These are phyloP conservation scores for Fremontodendron californicum DNA, from an alignment of 345 rosid species.

Conservation along the genomic window DNA sequence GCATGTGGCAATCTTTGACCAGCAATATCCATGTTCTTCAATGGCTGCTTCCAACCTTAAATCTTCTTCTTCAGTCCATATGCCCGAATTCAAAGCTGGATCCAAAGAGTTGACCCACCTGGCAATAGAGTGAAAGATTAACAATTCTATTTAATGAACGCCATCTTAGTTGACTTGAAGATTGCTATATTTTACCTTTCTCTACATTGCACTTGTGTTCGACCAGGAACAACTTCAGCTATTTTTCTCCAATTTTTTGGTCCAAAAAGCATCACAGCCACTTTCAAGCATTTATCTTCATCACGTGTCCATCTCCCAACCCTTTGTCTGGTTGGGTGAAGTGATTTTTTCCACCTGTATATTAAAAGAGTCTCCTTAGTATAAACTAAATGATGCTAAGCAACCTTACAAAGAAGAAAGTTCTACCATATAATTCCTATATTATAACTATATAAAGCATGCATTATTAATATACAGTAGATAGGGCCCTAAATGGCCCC, in stretches of 20 bases:
- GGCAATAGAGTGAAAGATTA: slow-evolving; percentile 19
- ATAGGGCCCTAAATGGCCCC: neutral
- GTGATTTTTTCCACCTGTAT: slow-evolving; percentile 76
- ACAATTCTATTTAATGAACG: slow-evolving; percentile 11
- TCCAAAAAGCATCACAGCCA: slow-evolving; percentile 81
- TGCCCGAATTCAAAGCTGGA: slow-evolving; percentile 55
- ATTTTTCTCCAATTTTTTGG: slow-evolving; percentile 76
- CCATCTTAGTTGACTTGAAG: slow-evolving; percentile 4
- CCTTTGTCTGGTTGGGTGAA: slow-evolving; percentile 50
- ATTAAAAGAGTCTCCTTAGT: neutral
- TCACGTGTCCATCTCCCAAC: slow-evolving; percentile 62
- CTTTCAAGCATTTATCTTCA: slow-evolving; percentile 68
- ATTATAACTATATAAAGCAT: neutral
- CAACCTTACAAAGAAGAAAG: neutral
- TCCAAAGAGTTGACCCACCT: slow-evolving; percentile 83
- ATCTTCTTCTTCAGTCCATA: slow-evolving; percentile 85
- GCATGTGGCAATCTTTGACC: slow-evolving; percentile 72
- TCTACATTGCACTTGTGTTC: slow-evolving; percentile 72
- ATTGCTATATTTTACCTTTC: slow-evolving; percentile 48
- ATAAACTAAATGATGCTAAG: neutral
- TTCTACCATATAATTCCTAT: neutral
- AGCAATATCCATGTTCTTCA: slow-evolving; percentile 54
- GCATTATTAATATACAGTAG: neutral
- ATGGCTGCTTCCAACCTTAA: slow-evolving; percentile 55
- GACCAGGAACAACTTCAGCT: slow-evolving; percentile 79